Base-by-base conservation (phyloP, 345 rosid species). In the Angophora floribunda region DNA sequence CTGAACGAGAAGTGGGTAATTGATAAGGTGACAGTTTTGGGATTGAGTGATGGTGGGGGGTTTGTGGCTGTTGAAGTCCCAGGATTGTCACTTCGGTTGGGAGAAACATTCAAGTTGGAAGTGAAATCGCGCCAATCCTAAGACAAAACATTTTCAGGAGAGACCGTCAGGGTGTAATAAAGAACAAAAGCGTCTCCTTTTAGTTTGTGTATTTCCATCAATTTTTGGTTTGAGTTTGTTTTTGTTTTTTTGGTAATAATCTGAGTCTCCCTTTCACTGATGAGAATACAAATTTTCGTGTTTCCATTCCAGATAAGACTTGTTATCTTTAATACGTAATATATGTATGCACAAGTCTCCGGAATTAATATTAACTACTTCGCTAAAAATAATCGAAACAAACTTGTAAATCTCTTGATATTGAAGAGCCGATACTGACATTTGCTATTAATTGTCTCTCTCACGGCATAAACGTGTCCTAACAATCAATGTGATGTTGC, bases 1-100 rank as follows among this genome's bases (percentile, higher is more conserved):
- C 16, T 91, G 41, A 93, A 85, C 47, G 89, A 93, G 89, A 89
- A 91, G 87, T 95, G 94, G 96, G 80, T 85, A 49, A 90, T 96
- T 13, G 89, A 88, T 28, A 94, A 90, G 89, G 95, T 93, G 32
- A 95, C 89, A 24, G 91, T 94, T 52, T 67, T 96, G 6, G 97
- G 97, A 75, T 80, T 95, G 86, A 49, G 45, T 14, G 52, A 28
- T 5, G 86, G 47, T 17, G 89, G 26, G n/a, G 52, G 41, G 67
- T 85, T 88, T 30, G 2, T 30, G 10, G 17, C 55, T 21, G 78
- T 80, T 13, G 79, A 86, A 28, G 36, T 87, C 7, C 8, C 92
- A 12, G 51, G 50, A 79, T 86, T 95, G 47, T 86, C 91, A 2
- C 50, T 92, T 70, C 93, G 75, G 7, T 44, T 93, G 45, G 95